These are phyloP conservation scores for Actinomucor elegans DNA, from an alignment of 371 early-diverging fungal genomes.

Conservation along the genomic window DNA sequence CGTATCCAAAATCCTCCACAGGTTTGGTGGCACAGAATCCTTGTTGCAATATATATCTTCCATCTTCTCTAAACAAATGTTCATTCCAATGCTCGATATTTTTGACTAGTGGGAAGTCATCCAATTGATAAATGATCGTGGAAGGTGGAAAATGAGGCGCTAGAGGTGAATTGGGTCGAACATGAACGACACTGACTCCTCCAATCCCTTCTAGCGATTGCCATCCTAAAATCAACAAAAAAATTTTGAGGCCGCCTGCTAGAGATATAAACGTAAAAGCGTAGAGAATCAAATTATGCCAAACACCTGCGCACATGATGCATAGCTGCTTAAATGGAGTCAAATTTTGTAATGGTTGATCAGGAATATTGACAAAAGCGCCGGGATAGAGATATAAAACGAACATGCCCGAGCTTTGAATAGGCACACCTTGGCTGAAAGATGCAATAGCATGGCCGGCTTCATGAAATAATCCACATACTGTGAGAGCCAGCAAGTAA, in stretches of 20 bases:
- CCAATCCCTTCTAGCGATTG: constrained; percentile 45
- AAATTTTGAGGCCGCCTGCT: constrained; percentile 48
- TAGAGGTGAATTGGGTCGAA: constrained; percentile 55
- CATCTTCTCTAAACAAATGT: constrained; percentile 32
- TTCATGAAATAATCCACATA: constrained; percentile 77
- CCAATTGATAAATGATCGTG: constrained; percentile 50
- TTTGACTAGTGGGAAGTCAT: constrained; percentile 42
- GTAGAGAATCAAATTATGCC: constrained; percentile 75
- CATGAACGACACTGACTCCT: constrained; percentile 66
- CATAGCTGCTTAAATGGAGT: constrained; percentile 57
- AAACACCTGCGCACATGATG: constrained; percentile 83
- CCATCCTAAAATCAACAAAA: constrained; percentile 52
- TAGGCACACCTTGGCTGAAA: constrained; percentile 59
- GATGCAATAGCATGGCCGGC: constrained; percentile 83
- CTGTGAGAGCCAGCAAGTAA: constrained; percentile 64
- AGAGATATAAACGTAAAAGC: constrained; percentile 46
- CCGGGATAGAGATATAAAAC: constrained; percentile 78
- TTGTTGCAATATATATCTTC: constrained; percentile 13
- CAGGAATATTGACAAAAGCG: constrained; percentile 80
- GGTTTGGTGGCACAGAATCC: constrained; percentile 46
- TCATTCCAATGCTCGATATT: constrained; percentile 55
- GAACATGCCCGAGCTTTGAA: constrained; percentile 73
- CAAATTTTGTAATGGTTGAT: constrained; percentile 46
- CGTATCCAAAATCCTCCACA: constrained; percentile 14
- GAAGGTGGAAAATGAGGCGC: constrained; percentile 48